Evolutionary conservation across 2,329 filamentous ascomycete species (phyloP).

Genomic region (Teratosphaeria destructans): DNA sequence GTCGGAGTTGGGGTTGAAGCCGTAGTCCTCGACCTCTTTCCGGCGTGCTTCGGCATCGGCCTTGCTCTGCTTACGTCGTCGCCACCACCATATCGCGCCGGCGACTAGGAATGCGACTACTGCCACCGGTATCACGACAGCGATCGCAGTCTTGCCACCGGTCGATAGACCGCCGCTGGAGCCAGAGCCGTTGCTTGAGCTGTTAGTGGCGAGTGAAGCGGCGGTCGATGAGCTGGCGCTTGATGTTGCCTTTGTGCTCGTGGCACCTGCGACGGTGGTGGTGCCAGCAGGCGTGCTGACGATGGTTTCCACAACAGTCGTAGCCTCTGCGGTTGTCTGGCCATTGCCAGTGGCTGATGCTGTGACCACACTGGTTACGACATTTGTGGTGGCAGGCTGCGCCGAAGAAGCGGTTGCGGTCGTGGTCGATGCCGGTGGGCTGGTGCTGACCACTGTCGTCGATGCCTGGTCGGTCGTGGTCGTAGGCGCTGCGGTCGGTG

Average conservation of each 20-base stretch:
- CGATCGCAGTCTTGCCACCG: conserved; percentile 72
- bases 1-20: conserved; percentile 95
- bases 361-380: conserved; percentile 4
- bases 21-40: conserved; percentile 95
- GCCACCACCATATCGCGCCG: conserved; percentile 73
- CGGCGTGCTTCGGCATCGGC: conserved; percentile 76
- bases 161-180: conserved; percentile 42
- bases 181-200: not conserved
- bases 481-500: not conserved
- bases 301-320: conserved; percentile 1
- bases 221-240: conserved; percentile 4
- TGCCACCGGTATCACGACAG: conserved; percentile 86
- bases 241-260: not conserved
- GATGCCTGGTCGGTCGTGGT: not conserved
- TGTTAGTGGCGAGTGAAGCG: conserved; percentile 1
- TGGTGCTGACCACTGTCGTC: not conserved
- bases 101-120: conserved; percentile 73
- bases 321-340: not conserved
- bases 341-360: not conserved
- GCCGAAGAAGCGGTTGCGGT: not conserved
- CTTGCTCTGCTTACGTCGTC: conserved; percentile 76
- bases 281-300: conserved; percentile 4
- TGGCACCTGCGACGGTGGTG: not conserved
- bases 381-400: conserved; percentile 1
- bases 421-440: not conserved